Evolutionary conservation across 345 rosid genomes (phyloP).

Genomic region (Turnera subulata): DNA sequence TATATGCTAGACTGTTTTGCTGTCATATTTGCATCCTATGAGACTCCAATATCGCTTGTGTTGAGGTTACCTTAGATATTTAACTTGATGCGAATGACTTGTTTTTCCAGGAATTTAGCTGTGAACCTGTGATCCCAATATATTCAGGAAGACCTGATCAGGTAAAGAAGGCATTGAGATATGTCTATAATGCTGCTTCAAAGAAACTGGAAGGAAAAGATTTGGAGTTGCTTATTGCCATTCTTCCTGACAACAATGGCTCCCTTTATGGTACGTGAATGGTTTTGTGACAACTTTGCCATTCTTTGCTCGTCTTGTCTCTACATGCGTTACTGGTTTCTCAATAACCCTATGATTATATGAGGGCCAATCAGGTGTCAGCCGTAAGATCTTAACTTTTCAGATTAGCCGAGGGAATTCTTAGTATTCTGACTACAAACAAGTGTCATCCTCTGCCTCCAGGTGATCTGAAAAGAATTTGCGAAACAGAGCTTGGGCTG

Average conservation of each 20-base stretch:
- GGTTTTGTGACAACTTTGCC: not conserved
- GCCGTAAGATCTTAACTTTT: too few species aligned
- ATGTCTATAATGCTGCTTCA: conserved; percentile 26
- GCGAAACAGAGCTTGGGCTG: conserved; percentile 44
- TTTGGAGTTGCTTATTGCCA: conserved; percentile 37
- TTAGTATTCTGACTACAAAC: too few species aligned
- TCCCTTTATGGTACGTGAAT: conserved; percentile 36
- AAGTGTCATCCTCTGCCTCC: conserved; percentile 12
- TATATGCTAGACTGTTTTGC: too few species aligned
- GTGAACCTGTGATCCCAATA: conserved; percentile 36
- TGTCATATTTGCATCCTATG: not conserved
- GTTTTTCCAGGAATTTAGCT: conserved; percentile 28
- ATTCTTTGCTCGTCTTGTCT: not conserved
- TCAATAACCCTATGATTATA: too few species aligned
- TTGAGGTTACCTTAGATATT: not conserved
- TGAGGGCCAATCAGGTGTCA: too few species aligned
- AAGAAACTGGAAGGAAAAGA: conserved; percentile 37
- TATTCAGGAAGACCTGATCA: conserved; percentile 37
- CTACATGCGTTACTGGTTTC: too few species aligned
- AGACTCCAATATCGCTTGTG: not conserved
- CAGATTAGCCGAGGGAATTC: too few species aligned
- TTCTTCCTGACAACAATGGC: conserved; percentile 41
- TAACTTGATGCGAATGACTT: not conserved
- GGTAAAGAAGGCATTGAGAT: conserved; percentile 30
- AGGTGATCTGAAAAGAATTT: conserved; percentile 45